phyloP scores from a whole-genome alignment of 345 rosid genomes.

The Noccaea caerulescens region DNA sequence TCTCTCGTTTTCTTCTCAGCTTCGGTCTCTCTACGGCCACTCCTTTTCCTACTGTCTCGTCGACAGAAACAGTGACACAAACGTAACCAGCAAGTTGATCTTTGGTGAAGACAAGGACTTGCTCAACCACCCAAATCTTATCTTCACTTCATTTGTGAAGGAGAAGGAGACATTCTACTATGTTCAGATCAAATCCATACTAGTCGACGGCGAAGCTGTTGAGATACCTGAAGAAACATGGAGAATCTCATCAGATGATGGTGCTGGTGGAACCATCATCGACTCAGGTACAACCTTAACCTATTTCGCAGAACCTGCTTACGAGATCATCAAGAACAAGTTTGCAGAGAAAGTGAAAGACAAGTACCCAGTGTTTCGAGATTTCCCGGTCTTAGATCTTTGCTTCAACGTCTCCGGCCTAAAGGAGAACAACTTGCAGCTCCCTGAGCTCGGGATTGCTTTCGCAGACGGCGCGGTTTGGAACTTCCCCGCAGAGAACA shows the following conservation, averaged over 20 bases:
- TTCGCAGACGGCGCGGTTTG: slow-evolving; percentile 78
- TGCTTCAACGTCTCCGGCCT: slow-evolving; percentile 86
- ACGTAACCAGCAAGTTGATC: slow-evolving; percentile 74
- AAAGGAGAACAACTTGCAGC: slow-evolving; percentile 45
- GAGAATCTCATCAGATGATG: slow-evolving; percentile 60
- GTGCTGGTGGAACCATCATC: slow-evolving; percentile 82
- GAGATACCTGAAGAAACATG: slow-evolving; percentile 74
- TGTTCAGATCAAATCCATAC: slow-evolving; percentile 65
- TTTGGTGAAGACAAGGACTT: slow-evolving; percentile 71
- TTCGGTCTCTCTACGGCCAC: slow-evolving; percentile 73
- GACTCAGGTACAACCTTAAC: slow-evolving; percentile 80
- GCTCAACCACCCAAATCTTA: slow-evolving; percentile 57
- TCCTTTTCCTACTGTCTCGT: slow-evolving; percentile 86
- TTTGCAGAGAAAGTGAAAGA: slow-evolving; percentile 58
- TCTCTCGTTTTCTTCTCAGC: slow-evolving; percentile 81
- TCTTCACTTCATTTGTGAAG: slow-evolving; percentile 67
- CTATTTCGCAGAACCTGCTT: slow-evolving; percentile 70
- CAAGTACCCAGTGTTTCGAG: slow-evolving; percentile 53
- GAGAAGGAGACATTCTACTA: slow-evolving; percentile 65
- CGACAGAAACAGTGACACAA: slow-evolving; percentile 60
- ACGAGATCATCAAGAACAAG: slow-evolving; percentile 62
- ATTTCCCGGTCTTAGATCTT: slow-evolving; percentile 67
- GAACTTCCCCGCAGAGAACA: slow-evolving; percentile 87
- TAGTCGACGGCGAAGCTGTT: slow-evolving; percentile 62
- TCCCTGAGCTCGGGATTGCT: slow-evolving; percentile 70